phyloP scores from a whole-genome alignment of 2,329 filamentous ascomycete genomes.

The Verticillium zaregamsianum region DNA sequence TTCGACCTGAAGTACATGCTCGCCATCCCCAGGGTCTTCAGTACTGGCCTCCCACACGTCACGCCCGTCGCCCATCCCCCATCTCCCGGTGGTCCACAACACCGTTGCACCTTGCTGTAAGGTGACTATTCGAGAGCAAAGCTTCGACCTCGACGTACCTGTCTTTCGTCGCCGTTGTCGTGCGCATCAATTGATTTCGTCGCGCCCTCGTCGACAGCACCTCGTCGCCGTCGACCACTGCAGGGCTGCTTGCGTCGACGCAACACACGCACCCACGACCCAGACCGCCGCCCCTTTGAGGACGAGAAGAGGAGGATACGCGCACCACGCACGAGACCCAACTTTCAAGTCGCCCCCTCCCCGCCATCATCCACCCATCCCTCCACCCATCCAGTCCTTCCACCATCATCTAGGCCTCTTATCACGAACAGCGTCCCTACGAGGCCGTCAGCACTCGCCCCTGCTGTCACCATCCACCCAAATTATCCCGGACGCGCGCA shows the following conservation, averaged over 20 bases:
- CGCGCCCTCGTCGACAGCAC: not conserved
- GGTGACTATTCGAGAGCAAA: not conserved
- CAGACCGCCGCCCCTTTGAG: too few relatives aligned
- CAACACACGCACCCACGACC: not conserved
- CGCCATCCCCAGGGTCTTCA: not conserved
- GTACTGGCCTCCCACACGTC: not conserved
- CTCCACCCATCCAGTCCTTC: too few relatives aligned
- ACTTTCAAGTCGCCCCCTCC: too few relatives aligned
- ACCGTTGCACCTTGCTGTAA: not conserved
- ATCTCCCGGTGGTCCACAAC: not conserved
- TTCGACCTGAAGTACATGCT: slow-evolving; percentile 33
- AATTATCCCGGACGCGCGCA: not conserved
- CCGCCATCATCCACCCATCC: too few relatives aligned
- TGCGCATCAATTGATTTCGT: not conserved
- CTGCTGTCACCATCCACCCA: not conserved
- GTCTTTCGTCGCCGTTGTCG: not conserved
- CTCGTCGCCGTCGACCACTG: not conserved
- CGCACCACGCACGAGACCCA: not conserved
- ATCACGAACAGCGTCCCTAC: too few relatives aligned
- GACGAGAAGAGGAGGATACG: not conserved
- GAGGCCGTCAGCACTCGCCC: too few relatives aligned
- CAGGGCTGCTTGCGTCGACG: not conserved
- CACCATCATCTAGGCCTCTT: too few relatives aligned
- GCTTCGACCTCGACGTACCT: not conserved
- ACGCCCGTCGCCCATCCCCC: not conserved